Evolutionary conservation across 305 asterid genomes (phyloP).

Genomic region (Coffea humblotiana): DNA sequence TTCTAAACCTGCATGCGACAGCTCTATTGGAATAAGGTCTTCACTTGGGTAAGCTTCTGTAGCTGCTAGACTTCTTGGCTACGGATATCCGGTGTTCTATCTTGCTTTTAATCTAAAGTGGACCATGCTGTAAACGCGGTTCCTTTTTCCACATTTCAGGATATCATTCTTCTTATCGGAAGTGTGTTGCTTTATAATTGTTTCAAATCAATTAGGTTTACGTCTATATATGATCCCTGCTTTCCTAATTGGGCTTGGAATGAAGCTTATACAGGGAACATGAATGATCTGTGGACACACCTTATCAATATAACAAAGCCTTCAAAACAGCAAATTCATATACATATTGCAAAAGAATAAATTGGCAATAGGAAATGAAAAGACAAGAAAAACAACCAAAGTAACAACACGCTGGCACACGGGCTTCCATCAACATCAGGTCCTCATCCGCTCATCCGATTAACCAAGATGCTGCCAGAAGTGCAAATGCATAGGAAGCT

Average conservation of each 20-base stretch:
- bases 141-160: not conserved
- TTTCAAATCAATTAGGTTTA: not conserved
- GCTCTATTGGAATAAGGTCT: not conserved
- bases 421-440: not conserved
- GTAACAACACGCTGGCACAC: not conserved
- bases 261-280: not conserved
- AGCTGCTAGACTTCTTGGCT: not conserved
- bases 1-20: not conserved
- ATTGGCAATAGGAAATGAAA: not conserved
- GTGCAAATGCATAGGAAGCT: not conserved
- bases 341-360: not conserved
- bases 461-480: slow-evolving; percentile 7
- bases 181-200: not conserved
- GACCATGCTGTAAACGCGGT: not conserved
- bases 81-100: not conserved
- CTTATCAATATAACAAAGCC: not conserved
- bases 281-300: not conserved
- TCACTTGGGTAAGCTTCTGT: not conserved
- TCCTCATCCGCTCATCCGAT: not conserved
- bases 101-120: not conserved
- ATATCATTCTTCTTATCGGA: not conserved
- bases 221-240: not conserved
- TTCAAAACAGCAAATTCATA: not conserved
- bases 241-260: not conserved
- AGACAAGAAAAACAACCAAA: not conserved